Evolutionary conservation across 75 land plant species (phyloP).

Genomic region (Azolla pinnata): DNA sequence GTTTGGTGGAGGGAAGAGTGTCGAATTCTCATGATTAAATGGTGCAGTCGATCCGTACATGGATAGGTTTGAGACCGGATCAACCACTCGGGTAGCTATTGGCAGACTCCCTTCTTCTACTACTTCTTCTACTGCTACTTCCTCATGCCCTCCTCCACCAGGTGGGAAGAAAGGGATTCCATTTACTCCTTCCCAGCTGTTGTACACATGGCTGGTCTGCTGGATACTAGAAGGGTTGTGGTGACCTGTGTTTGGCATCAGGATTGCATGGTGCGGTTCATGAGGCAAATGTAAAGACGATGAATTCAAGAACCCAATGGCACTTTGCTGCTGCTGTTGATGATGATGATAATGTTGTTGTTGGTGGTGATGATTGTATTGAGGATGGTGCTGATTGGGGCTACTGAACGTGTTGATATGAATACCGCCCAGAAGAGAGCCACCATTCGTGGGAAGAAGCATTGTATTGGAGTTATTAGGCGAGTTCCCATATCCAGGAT

Average conservation of each 20-base stretch:
- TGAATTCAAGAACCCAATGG: too few relatives aligned
- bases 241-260: not conserved
- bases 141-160: not conserved
- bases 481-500: slow-evolving; percentile 38
- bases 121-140: not conserved
- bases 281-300: slow-evolving; percentile 37
- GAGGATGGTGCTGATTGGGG: slow-evolving; percentile 18
- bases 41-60: not conserved
- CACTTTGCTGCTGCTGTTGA: too few relatives aligned
- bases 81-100: too few relatives aligned
- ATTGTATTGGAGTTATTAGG: slow-evolving; percentile 26
- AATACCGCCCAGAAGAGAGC: slow-evolving; percentile 9
- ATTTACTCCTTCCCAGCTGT: not conserved
- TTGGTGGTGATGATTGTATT: too few relatives aligned
- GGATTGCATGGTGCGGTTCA: not conserved
- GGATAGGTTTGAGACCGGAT: not conserved
- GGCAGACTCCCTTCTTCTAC: too few relatives aligned
- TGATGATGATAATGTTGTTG: too few relatives aligned
- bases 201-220: not conserved
- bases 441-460: slow-evolving; percentile 28
- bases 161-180: not conserved
- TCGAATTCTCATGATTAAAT: not conserved
- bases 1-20: not conserved
- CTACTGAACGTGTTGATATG: slow-evolving; percentile 12
- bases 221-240: not conserved